Evolutionary conservation across 208 protist species (phyloP), one percentile per base, ranked within the genome.

Genomic region (Trypanosoma cruzi): DNA sequence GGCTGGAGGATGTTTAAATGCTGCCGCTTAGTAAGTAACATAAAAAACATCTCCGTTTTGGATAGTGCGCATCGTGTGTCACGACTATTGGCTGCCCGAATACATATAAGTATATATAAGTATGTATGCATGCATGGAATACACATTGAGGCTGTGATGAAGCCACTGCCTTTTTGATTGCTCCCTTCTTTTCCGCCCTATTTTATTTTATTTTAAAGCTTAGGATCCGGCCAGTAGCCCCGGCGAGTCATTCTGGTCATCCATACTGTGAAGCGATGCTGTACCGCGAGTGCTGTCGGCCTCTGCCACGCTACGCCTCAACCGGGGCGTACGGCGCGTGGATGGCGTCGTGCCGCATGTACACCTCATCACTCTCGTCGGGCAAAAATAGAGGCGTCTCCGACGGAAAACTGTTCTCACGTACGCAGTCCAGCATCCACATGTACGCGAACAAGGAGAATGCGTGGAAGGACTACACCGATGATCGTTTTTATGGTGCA

Each of bases 401-500:
- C 4, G 58, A 52, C 31, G 48, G 4, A 5, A 29, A 50, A n/a
- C 28, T 75, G 5, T 69, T 75, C 40, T 63, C 63, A 18, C 70
- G 44, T 7, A 64, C 50, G 46, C 57, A 34, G 10, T 70, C 74
- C 26, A 77, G 62, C n/a, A 74, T 93, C 52, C 88, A 96, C 76
- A 75, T 96, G 79, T 96, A 94, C 71, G 88, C 91, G 4, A 93
- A 92, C 74, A 96, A 94, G 78, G 88, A 94, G 61, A 90, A 89
- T 73, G 91, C 91, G 36, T 94, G 86, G 86, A 61, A 87, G 26
- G 79, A 75, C 62, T 92, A 90, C 80, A 93, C 86, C 18, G 86
- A 92, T 56, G 86, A 96, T 64, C 88, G 86, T 53, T 92, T 81
- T 73, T 91, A 93, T 71, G 84, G 86, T n/a, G 86, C 82, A 28